phyloP scores from a whole-genome alignment of 2,329 filamentous ascomycete species.

The Claviceps maximensis region DNA sequence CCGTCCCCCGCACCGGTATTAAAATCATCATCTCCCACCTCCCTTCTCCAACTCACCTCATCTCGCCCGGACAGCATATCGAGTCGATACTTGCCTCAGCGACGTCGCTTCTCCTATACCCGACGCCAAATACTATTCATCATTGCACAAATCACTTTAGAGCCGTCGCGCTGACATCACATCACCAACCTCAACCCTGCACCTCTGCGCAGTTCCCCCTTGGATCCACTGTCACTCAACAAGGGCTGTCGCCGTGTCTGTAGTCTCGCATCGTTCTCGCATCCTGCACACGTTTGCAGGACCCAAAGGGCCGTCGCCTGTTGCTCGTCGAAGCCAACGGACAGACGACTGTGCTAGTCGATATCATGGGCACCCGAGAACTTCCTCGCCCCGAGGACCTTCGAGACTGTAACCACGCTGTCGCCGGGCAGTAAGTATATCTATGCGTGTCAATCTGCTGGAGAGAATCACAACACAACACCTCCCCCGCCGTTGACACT shows the following conservation, averaged over 20 bases:
- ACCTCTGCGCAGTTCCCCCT: neutral
- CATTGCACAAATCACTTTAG: neutral
- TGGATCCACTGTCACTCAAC: neutral
- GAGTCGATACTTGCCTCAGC: neutral
- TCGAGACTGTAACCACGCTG: constrained; percentile 58
- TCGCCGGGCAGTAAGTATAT: constrained; percentile 67
- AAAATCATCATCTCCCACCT: neutral
- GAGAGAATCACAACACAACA: too few species aligned
- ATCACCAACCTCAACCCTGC: neutral
- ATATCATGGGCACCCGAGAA: constrained; percentile 17
- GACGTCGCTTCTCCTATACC: neutral
- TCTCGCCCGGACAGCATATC: neutral
- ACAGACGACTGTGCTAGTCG: neutral
- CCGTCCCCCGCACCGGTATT: neutral
- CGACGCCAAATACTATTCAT: neutral
- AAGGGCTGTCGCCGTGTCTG: neutral
- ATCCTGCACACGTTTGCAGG: neutral
- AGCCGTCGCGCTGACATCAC: neutral
- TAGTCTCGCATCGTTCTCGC: neutral
- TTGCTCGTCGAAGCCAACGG: neutral
- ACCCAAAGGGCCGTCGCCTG: neutral
- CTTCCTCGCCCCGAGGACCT: constrained; percentile 48
- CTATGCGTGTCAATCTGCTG: neutral
- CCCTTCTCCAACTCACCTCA: neutral
- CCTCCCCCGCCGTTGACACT: too few species aligned